Conservation (phyloP, 345 rosid species). For the Durio zibethinus region DNA sequence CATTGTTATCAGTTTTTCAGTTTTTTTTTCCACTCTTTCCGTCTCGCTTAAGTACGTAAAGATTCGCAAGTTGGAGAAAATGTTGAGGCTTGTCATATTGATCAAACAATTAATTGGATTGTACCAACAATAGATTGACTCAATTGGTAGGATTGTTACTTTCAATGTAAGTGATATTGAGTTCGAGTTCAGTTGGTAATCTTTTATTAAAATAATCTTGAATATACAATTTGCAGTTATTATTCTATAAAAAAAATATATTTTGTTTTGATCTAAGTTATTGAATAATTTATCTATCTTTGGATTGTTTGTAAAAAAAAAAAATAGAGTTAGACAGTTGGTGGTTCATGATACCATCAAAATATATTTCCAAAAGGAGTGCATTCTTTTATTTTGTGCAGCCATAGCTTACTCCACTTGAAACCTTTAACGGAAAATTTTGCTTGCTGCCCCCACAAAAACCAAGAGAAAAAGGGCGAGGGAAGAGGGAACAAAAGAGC, state of each 20-base stretch:
- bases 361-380: background rate
- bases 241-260: too few relatives aligned
- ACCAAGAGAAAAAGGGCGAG: background rate
- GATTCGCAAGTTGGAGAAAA: background rate
- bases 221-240: too few relatives aligned
- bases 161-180: too few relatives aligned
- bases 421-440: background rate
- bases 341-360: background rate
- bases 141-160: too few relatives aligned
- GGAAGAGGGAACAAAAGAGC: background rate
- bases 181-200: too few relatives aligned
- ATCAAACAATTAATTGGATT: background rate
- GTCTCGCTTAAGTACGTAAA: background rate
- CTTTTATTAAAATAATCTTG: too few relatives aligned
- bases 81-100: background rate
- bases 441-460: background rate
- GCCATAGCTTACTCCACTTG: conserved; percentile 7
- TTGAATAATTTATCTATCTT: too few relatives aligned
- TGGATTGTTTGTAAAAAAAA: too few relatives aligned
- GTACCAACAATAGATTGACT: too few relatives aligned
- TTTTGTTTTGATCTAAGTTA: too few relatives aligned
- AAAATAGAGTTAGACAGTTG: too few relatives aligned
- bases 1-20: background rate
- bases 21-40: background rate
- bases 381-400: background rate